Base-by-base conservation (phyloP, 495 filamentous ascomycete species). In the Tuber magnatum region DNA sequence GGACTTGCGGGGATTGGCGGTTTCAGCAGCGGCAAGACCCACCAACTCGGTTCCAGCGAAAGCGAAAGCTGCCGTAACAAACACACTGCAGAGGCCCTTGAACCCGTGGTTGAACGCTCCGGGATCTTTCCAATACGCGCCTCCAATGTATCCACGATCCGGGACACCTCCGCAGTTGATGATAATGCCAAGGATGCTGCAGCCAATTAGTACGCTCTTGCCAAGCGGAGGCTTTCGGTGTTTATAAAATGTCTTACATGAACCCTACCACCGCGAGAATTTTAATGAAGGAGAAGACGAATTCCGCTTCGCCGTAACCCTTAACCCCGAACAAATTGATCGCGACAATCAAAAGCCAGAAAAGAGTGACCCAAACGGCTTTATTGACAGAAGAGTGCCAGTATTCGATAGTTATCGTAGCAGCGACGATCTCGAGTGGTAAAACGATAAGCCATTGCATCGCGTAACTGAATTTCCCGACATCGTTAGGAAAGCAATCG, bases 11-110 rank as follows among this genome's bases (percentile, higher is more conserved):
- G 93, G 93, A 82, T 96, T 96, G 7, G 88, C 89, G 3, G 93
- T 93, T 82, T 97, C 93, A 56, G 93, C 93, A 56, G 93, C 93
- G 41, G 93, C 93, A 46, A 97, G 87, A 73, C 93, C 94, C 72
- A 97, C 94, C n/a, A 97, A 85, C 82, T 98, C 94, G 18, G 94
- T 97, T 68, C 94, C 94, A 7, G 93, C 89, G 79, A 97, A 98
- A 73, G 94, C 90, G 81, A 97, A 97, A 43, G 94, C 93, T 3
- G 94, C 93, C 35, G 92, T 95, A 77, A 97, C 94, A 77, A 98
- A 94, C 74, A 97, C 92, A 82, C 90, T 92, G 87, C 94, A 97
- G 20, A 98, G 86, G 61, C 94, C 94, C 82, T 97, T 96, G 88
- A 97, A 97, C 68, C 94, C 94, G 82, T 96, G 88, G 85, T 94